Evolutionary conservation across 495 filamentous ascomycete genomes (phyloP).

Genomic region (Letharia lupina): DNA sequence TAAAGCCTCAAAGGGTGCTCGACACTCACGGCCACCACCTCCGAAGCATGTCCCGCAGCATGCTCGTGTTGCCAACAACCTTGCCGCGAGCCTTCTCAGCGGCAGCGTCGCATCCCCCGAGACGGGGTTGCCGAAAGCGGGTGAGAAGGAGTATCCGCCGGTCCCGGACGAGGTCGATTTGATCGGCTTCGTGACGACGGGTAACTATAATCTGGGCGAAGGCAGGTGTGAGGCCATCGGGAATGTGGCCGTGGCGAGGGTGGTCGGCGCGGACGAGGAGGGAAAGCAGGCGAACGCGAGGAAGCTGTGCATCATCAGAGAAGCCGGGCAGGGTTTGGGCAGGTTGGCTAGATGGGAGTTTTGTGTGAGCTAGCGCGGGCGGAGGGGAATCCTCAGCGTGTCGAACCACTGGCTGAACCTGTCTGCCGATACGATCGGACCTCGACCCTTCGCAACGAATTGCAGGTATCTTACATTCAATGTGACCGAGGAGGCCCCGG

Average conservation of each 20-base stretch:
- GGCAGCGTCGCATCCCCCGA: constrained; percentile 26
- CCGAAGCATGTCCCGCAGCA: constrained; percentile 19
- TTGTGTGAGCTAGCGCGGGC: constrained; percentile 23
- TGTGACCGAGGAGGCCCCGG: no score
- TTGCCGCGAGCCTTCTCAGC: constrained; percentile 46
- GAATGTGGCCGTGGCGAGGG: constrained; percentile 53
- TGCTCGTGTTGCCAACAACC: constrained; percentile 15
- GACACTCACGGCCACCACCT: neutral
- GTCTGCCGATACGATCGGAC: no score
- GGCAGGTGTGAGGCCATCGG: constrained; percentile 72
- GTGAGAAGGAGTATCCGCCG: constrained; percentile 47
- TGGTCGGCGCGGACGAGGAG: constrained; percentile 29
- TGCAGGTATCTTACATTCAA: no score
- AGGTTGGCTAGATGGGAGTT: constrained; percentile 73
- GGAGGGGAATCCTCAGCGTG: neutral
- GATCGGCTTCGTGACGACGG: constrained; percentile 86
- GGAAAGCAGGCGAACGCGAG: constrained; percentile 9
- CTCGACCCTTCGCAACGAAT: no score
- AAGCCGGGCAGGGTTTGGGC: constrained; percentile 66
- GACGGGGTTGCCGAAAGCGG: constrained; percentile 29
- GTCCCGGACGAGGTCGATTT: constrained; percentile 69
- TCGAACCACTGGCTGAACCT: neutral
- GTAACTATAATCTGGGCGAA: constrained; percentile 71
- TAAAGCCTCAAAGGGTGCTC: constrained; percentile 3
- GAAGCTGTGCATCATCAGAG: constrained; percentile 68